phyloP scores from a whole-genome alignment of 1,284 basidiomycete species.

The Cystobasidium sp. region DNA sequence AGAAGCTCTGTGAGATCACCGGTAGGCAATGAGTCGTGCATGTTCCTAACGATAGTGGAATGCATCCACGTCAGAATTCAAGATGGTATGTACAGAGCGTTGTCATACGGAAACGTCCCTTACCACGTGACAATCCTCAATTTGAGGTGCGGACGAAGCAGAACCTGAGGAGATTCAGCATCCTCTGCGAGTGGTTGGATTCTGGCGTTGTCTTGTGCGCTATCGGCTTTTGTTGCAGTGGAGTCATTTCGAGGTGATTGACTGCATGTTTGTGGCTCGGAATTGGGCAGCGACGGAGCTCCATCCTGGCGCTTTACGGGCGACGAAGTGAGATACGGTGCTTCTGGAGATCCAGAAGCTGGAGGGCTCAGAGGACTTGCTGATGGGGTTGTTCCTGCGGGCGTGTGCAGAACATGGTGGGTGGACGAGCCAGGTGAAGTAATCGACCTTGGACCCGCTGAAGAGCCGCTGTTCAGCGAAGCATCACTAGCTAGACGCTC shows the following conservation, averaged over 20 bases:
- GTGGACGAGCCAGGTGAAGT: not conserved
- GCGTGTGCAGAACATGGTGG: not conserved
- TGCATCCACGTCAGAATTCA: not conserved
- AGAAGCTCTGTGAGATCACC: conserved; percentile 52
- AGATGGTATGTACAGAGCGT: not conserved
- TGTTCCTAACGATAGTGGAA: conserved; percentile 44
- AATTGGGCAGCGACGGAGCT: not conserved
- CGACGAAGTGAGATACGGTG: not conserved
- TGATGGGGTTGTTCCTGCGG: not conserved
- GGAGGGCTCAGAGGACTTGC: not conserved
- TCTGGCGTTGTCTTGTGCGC: not conserved
- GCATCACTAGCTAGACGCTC: conserved; percentile 10
- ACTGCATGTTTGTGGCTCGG: not conserved
- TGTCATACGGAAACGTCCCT: not conserved
- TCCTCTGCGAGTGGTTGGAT: not conserved
- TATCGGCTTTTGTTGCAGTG: too few species aligned
- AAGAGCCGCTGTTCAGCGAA: conserved; percentile 1
- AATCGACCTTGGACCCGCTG: conserved; percentile 1
- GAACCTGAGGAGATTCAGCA: not conserved
- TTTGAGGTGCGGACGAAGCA: conserved; percentile 40
- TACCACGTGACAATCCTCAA: conserved; percentile 39
- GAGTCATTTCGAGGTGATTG: not conserved
- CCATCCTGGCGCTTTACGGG: conserved; percentile 6
- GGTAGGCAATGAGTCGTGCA: conserved; percentile 50
- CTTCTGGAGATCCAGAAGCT: not conserved